Conservation (phyloP, 2,329 filamentous ascomycete species). For the Epichloe typhina region DNA sequence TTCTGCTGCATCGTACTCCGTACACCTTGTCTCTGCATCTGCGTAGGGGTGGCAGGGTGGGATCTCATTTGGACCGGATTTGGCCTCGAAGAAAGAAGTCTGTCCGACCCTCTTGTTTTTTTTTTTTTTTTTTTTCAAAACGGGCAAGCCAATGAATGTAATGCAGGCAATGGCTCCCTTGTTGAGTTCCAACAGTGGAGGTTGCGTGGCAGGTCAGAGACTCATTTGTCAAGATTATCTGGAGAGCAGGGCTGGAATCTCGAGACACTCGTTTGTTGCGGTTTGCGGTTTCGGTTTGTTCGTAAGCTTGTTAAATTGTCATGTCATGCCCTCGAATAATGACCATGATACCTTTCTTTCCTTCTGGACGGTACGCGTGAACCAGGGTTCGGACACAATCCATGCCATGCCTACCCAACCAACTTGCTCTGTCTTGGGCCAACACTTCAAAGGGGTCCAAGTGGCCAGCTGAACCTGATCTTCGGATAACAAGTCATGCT, state of each 20-base stretch:
- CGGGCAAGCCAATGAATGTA: no score
- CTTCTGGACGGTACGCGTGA: not conserved
- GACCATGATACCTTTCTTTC: not conserved
- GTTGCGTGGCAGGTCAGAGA: no score
- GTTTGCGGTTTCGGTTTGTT: not conserved
- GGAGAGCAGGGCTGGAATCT: not conserved
- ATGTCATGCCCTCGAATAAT: not conserved
- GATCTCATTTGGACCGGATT: not conserved
- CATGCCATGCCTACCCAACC: not conserved
- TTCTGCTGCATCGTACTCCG: no score
- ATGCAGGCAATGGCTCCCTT: no score
- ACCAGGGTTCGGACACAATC: not conserved
- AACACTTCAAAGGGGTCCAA: slow-evolving; percentile 1
- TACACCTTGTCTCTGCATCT: not conserved
- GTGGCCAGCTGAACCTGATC: slow-evolving; percentile 1
- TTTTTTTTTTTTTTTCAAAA: no score
- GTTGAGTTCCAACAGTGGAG: no score
- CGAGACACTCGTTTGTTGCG: not conserved
- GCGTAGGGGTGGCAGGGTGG: not conserved
- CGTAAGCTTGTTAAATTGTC: not conserved
- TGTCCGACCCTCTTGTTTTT: no score
- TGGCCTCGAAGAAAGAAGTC: not conserved
- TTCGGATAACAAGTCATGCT: not conserved
- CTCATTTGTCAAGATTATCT: no score
- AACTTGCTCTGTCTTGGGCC: slow-evolving; percentile 3